Base-by-base conservation (phyloP, 331 rosid species). In the Malus hybrid region DNA sequence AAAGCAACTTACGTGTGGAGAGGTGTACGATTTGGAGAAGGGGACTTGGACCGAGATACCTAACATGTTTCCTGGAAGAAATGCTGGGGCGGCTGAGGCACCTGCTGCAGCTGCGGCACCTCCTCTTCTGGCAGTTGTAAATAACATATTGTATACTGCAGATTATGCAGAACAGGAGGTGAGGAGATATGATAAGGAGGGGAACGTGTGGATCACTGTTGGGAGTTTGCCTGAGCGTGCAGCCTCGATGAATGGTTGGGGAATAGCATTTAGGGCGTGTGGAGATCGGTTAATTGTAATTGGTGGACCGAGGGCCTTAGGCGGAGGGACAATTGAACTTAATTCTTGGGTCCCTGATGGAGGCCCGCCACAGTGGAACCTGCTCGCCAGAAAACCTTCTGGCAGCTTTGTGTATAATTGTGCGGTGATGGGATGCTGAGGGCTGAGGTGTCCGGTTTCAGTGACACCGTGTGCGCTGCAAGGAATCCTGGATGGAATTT, bases 341-440 rank as follows among this genome's bases (percentile, higher is more conserved):
- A 71, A 85, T 79, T 79, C 85, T 75, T 88, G 92, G 84, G 70
- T 71, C 68, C 88, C 88, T 11, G 62, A 34, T 39, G 85, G 77
- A 72, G 85, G 80, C 20, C 80, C 80, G 10, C 86, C 81, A 1
- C 80, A 71, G 2, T 92, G 92, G 96, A 61, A 81, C 61, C 16
- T 83, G 63, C 88, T 90, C n/a, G 89, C 80, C 18, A 74, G 73
- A 7, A 87, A 69, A 73, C 66, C 26, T 9, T 76, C 72, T 3
- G 87, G 87, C 16, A 80, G 74, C 68, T 92, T 89, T 78, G 96
- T 92, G 79, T 86, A 90, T 78, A 90, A 93, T 72, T 93, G 96
- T 22, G 88, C 96, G 0, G 93, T 93, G 83, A 93, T 92, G 97
- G 96, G 92, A 78, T 92, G 97, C 64, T 92, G 82, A 91, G 55